Evolutionary conservation across 768 basidiomycete genomes (phyloP), one percentile per base, ranked within the genome.

Genomic region (Leucocoprinus sp.): DNA sequence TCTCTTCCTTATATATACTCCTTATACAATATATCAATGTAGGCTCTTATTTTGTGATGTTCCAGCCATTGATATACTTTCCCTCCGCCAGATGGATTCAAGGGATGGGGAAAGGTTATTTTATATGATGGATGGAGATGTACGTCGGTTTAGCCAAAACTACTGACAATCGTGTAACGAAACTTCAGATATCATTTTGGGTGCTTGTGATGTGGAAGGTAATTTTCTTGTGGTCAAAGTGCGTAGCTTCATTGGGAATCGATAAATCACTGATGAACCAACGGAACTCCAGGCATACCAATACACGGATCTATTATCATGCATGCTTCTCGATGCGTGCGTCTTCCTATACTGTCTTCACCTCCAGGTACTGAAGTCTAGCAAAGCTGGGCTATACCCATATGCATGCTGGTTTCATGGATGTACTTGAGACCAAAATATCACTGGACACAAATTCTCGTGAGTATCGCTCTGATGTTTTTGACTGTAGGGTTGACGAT

Each of bases 11-110:
- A 63, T 79, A 44, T 93, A 91, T 58, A 90, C 90, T 18, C 90
- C 90, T 0, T 92, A 89, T 67, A 93, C 90, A 28, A 86, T 93
- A 26, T 91, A 89, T 59, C 70, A 79, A 66, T 93, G 87, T 90
- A 53, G 44, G 84, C 58, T 45, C 21, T 31, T 12, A 26, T 19
- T 42, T 8, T 45, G 8, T 37, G 17, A 14, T 23, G 46, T 37
- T 17, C 38, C 43, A 15, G 50, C 41, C 17, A 22, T 45, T 42
- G 34, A 22, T 39, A 17, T 21, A 1, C 6, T n/a, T 43, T 5
- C 3, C 44, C 26, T 4, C 4, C 31, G 37, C 17, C 52, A 91
- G 88, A 93, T 56, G 88, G 88, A n/a, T 70, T 84, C 49, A 78
- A 74, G 54, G 90, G 89, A 15, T 93, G 89, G 90, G 71, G 65